Evolutionary conservation across 1,284 basidiomycete species (phyloP).

Genomic region (Veloporphyrellus conicus): DNA sequence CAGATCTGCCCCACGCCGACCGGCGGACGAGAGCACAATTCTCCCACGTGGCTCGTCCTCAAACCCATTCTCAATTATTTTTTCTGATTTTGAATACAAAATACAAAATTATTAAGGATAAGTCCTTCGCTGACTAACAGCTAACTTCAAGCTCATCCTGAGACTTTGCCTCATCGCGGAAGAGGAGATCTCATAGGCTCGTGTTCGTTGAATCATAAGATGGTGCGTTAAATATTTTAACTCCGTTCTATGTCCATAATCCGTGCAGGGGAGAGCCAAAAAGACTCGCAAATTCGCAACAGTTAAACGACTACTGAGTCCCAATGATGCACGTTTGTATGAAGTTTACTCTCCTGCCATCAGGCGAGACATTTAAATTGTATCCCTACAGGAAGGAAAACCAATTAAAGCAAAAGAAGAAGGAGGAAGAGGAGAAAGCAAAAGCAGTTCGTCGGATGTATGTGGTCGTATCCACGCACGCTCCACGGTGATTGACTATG

Average conservation of each 20-base stretch:
- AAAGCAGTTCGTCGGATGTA: constrained; percentile 71
- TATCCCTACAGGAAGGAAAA: constrained; percentile 65
- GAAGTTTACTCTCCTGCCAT: constrained; percentile 31
- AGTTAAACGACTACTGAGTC: constrained; percentile 94
- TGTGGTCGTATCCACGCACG: constrained; percentile 29
- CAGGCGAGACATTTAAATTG: neutral
- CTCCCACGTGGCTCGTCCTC: too few relatives aligned
- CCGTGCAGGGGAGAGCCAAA: constrained; percentile 79
- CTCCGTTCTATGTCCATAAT: neutral
- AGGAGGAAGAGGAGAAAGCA: constrained; percentile 69
- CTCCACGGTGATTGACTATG: neutral
- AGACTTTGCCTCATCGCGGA: too few relatives aligned
- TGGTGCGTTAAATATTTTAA: constrained; percentile 12
- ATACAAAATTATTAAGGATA: neutral
- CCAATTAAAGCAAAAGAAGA: constrained; percentile 72
- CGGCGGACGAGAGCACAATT: too few relatives aligned
- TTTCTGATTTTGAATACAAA: neutral
- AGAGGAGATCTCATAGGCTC: neutral
- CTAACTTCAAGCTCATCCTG: too few relatives aligned
- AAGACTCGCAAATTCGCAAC: constrained; percentile 93
- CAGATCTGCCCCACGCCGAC: too few relatives aligned
- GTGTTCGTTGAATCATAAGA: neutral
- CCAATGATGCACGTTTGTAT: constrained; percentile 89
- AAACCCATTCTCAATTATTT: too few relatives aligned
- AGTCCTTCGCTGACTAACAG: neutral